phyloP scores from a whole-genome alignment of 306 rosid species.

The Vigna hirtella region DNA sequence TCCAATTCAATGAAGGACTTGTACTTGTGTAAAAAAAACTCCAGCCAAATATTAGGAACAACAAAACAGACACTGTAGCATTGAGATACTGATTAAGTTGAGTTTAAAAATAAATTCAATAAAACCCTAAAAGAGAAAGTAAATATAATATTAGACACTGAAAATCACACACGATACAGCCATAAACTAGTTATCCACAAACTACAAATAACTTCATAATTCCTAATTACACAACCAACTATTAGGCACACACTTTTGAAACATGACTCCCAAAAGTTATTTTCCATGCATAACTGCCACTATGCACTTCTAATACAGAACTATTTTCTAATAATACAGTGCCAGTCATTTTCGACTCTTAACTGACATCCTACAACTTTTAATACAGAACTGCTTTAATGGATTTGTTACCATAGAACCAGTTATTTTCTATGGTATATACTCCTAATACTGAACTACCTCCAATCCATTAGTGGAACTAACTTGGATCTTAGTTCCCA shows the following conservation, averaged over 20 bases:
- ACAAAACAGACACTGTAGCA: conserved; percentile 4
- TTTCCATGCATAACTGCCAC: not conserved
- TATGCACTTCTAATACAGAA: not conserved
- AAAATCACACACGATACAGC: not conserved
- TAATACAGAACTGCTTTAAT: not conserved
- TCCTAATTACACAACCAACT: not conserved
- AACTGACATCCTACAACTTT: not conserved
- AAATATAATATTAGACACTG: not conserved
- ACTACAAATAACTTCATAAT: not conserved
- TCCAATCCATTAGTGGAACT: not conserved
- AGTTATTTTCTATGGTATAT: not conserved
- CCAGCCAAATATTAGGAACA: conserved; percentile 7
- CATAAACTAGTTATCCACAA: not conserved
- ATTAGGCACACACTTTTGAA: not conserved
- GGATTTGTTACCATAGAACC: not conserved
- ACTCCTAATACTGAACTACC: not conserved
- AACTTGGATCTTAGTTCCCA: not conserved
- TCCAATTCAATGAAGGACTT: conserved; percentile 21
- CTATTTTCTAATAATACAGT: not conserved
- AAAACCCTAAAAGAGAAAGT: not conserved
- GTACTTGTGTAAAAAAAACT: conserved; percentile 13
- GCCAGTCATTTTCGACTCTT: not conserved
- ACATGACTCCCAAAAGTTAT: not conserved
- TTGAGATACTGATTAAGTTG: not conserved
- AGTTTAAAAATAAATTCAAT: not conserved